Base-by-base conservation (phyloP, 2,329 filamentous ascomycete genomes). In the Arthroderma sp. region DNA sequence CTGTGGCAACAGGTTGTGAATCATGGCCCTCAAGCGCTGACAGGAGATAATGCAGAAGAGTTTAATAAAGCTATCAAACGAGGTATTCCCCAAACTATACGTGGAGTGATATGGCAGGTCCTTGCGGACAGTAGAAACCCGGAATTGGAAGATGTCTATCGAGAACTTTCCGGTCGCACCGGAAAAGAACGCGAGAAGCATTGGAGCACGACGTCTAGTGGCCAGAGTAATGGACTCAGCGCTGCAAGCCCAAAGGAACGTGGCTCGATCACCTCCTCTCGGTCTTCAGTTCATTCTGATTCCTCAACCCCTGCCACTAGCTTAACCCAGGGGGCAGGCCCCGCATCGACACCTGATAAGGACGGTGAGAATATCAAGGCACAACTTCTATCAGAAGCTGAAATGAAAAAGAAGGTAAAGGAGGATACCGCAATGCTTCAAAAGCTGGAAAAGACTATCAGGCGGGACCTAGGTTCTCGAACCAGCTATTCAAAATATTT, bases 91-190 rank as follows among this genome's bases (percentile, higher is more conserved):
- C 87, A 82, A 53, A 89, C 88, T 3, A 94, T 98, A 49, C 81
- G 91, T 47, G 93, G 91, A n/a, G 91, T 98, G 2, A 88, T 98
- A 42, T 98, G 91, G 91, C 91, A 98, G 65, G 89, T 96, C 5
- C 69, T 98, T 49, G 87, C 91, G 3, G 86, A 94, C 59, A 95
- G 88, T 67, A 94, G 94, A 64, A 94, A 86, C 54, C 83, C 89
- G 49, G 86, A 93, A 38, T 69, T 98, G 11, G 91, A 98, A 63
- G 67, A 72, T 10, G 76, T 87, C n/a, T 98, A 96, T 66, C 77
- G 75, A 51, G 87, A 93, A 48, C 73, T 98, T 6, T 75, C 85
- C 30, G 75, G 74, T 40, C 77, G 85, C 48, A 88, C 85, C 2
- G 84, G 88, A 47, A 86, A 85, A 62, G 83, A 88, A 48, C 78